These are phyloP conservation scores for Bodo saltans DNA, from an alignment of 78 protist species.

Conservation along the genomic window DNA sequence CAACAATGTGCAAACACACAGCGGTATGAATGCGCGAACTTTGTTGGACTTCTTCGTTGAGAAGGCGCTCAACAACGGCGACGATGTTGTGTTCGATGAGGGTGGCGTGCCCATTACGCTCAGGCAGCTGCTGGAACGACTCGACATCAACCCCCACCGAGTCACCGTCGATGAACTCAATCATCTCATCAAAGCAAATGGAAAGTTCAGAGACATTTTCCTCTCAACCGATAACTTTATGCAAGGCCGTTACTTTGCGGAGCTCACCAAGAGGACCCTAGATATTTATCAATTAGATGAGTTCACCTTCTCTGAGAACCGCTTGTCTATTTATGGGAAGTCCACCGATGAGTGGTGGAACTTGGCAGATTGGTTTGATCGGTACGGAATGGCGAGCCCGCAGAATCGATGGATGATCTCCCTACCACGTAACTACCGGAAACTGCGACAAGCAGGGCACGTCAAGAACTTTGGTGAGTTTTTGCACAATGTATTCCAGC, in stretches of 20 bases:
- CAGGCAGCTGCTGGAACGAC: conserved; percentile 54
- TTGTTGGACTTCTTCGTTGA: conserved; percentile 88
- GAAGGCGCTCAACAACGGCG: conserved; percentile 30
- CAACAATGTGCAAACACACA: conserved; percentile 90
- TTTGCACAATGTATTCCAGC: conserved; percentile 5
- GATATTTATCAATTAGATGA: conserved; percentile 60
- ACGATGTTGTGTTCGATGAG: conserved; percentile 54
- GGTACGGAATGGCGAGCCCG: conserved; percentile 55
- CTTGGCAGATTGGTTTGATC: conserved; percentile 76
- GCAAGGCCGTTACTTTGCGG: conserved; percentile 83
- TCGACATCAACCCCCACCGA: conserved; percentile 65
- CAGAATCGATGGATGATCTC: conserved; percentile 86
- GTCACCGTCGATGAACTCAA: conserved; percentile 85
- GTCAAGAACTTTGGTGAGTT: conserved; percentile 56
- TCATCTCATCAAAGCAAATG: conserved; percentile 70
- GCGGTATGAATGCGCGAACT: conserved; percentile 89
- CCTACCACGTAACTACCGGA: conserved; percentile 83
- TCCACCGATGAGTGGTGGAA: conserved; percentile 67
- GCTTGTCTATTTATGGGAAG: conserved; percentile 87
- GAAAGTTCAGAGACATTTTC: conserved; percentile 78
- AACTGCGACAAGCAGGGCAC: conserved; percentile 29
- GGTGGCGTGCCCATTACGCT: conserved; percentile 79
- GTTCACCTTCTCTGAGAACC: conserved; percentile 67
- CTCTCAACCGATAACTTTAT: conserved; percentile 88
- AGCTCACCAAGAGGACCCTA: conserved; percentile 78